Conservation (phyloP, 306 rosid species). For the Quercus agrifolia region DNA sequence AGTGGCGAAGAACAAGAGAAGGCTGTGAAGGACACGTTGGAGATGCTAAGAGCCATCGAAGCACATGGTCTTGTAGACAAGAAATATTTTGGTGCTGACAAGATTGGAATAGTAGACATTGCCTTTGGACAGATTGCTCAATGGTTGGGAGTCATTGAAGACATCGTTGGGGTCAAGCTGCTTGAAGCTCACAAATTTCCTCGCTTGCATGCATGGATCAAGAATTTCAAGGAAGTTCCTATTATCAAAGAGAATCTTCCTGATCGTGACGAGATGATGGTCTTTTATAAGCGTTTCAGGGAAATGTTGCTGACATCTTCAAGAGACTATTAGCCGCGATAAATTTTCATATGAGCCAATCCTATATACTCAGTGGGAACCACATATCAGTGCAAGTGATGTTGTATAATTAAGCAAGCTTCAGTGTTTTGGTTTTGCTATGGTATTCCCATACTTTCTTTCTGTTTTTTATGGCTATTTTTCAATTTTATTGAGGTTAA, state of each 20-base stretch:
- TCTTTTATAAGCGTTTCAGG: not conserved
- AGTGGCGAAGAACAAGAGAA: slow-evolving; percentile 2
- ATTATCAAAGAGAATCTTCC: slow-evolving; percentile 26
- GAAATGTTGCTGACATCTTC: not conserved
- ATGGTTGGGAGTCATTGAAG: slow-evolving; percentile 21
- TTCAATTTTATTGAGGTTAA: no score
- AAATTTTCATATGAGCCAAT: no score
- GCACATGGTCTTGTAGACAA: slow-evolving; percentile 3
- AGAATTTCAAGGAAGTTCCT: slow-evolving; percentile 21
- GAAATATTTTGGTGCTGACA: slow-evolving; percentile 24
- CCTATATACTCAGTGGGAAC: no score
- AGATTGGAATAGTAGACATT: slow-evolving; percentile 26
- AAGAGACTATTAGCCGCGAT: no score
- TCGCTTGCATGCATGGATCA: slow-evolving; percentile 21
- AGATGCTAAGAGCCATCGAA: slow-evolving; percentile 10
- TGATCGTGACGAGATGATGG: slow-evolving; percentile 1
- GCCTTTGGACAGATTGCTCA: slow-evolving; percentile 13
- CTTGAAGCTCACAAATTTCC: slow-evolving; percentile 18
- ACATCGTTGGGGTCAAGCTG: slow-evolving; percentile 5
- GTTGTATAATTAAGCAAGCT: no score
- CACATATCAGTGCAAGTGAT: no score
- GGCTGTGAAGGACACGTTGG: slow-evolving; percentile 4
- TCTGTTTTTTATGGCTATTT: no score
- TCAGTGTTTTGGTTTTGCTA: no score
- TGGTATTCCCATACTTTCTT: no score